Conservation (phyloP, 345 rosid genomes). For the Salix viminalis region DNA sequence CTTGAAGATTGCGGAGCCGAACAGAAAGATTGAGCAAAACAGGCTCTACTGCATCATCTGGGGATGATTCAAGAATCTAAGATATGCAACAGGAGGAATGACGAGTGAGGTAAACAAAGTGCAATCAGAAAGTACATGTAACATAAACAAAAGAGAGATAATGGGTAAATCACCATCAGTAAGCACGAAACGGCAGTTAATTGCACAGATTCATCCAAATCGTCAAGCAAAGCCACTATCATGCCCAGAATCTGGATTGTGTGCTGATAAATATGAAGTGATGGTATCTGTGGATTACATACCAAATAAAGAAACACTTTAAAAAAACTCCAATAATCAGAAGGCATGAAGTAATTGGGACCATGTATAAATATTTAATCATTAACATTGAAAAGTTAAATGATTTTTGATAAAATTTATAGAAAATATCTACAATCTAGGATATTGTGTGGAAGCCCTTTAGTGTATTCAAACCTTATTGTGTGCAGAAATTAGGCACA, state of each 20-base stretch:
- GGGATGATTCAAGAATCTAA: slow-evolving; percentile 76
- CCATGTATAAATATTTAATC: neutral
- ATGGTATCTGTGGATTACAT: slow-evolving; percentile 61
- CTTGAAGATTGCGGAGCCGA: slow-evolving; percentile 92
- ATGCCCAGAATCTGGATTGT: slow-evolving; percentile 79
- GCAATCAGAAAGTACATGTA: neutral
- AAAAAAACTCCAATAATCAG: neutral
- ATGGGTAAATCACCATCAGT: slow-evolving; percentile 46
- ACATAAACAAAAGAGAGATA: slow-evolving; percentile 10
- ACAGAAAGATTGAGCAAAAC: slow-evolving; percentile 73
- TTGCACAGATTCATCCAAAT: slow-evolving; percentile 81
- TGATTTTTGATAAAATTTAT: neutral
- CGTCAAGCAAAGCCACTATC: slow-evolving; percentile 86
- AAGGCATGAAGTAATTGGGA: neutral
- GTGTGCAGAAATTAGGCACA: too few relatives aligned
- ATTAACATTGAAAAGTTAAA: neutral
- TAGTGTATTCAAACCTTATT: too few relatives aligned
- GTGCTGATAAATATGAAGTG: slow-evolving; percentile 64
- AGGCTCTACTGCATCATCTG: slow-evolving; percentile 81
- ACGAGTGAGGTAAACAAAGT: neutral
- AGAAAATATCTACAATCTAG: too few relatives aligned
- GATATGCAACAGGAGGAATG: slow-evolving; percentile 6
- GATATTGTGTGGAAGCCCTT: too few relatives aligned
- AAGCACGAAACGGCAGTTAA: slow-evolving; percentile 88
- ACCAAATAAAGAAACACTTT: neutral